phyloP scores from a whole-genome alignment of 2,329 filamentous ascomycete genomes.

The Colletotrichum eremochloae region DNA sequence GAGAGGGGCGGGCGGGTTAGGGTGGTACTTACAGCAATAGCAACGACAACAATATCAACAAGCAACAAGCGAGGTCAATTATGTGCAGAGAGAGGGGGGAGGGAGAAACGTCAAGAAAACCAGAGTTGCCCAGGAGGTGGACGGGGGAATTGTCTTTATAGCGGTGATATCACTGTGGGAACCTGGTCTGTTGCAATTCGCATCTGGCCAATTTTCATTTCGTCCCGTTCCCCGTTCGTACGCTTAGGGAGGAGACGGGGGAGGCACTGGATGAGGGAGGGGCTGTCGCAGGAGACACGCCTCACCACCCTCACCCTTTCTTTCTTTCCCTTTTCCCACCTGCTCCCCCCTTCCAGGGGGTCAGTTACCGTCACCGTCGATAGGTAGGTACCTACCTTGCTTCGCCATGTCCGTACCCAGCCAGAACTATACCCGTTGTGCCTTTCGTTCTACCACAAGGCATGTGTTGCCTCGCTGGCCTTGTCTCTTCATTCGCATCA shows the following conservation, averaged over 20 bases:
- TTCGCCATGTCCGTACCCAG: not conserved
- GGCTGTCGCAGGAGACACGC: constrained; percentile 17
- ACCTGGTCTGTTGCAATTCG: constrained; percentile 32
- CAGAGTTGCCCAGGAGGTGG: constrained; percentile 6
- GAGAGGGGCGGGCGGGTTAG: not conserved
- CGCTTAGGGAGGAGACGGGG: constrained; percentile 17
- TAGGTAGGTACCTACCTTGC: constrained; percentile 1
- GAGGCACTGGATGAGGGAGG: constrained; percentile 6
- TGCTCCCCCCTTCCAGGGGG: constrained; percentile 1
- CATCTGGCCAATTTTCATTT: constrained; percentile 43
- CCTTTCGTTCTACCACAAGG: not conserved
- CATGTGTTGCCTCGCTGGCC: not conserved
- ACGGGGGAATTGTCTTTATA: constrained; percentile 41
- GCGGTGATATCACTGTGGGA: constrained; percentile 43
- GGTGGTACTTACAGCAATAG: constrained; percentile 33
- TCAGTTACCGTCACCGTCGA: constrained; percentile 10
- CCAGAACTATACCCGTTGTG: not conserved
- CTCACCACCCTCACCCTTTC: not conserved
- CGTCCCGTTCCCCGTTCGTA: constrained; percentile 34
- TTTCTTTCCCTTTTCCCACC: constrained; percentile 1
- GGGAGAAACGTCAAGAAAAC: constrained; percentile 14
- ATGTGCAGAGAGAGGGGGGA: constrained; percentile 6
- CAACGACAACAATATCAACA: constrained; percentile 20
- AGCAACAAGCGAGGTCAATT: constrained; percentile 31
- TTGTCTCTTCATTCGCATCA: not conserved